A percentile compares a stretch with the other conserved stretches of the same genome.
Evolutionary conservation across 1,284 basidiomycete species (phyloP).

Genomic region (Puccinia polysora): DNA sequence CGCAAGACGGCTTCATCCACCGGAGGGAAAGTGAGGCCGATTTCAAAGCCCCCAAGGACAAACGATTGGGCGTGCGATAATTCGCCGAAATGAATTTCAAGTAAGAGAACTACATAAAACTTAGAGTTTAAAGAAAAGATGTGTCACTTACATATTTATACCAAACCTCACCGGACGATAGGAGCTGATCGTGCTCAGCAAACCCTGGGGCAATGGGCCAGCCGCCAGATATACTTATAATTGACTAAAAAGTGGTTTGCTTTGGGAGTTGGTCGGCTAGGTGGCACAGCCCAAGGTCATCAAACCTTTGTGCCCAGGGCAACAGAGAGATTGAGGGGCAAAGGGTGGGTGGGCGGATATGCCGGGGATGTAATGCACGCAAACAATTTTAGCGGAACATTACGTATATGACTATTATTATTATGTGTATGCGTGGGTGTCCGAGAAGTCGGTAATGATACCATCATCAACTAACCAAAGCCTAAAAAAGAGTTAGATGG

Average conservation of each 20-base stretch:
- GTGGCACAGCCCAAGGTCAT: background rate
- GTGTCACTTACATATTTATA: too few relatives aligned
- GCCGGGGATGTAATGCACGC: constrained; percentile 21
- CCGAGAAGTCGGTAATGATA: constrained; percentile 17
- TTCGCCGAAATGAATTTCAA: too few relatives aligned
- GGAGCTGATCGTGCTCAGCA: too few relatives aligned
- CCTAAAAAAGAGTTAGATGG: constrained; percentile 22
- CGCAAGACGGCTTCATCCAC: too few relatives aligned
- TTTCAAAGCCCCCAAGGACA: too few relatives aligned
- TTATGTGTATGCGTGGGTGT: too few relatives aligned
- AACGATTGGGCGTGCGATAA: too few relatives aligned
- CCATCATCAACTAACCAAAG: constrained; percentile 18
- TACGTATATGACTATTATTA: constrained; percentile 4
- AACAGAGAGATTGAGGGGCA: constrained; percentile 10
- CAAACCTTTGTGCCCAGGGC: background rate
- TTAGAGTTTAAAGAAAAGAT: too few relatives aligned
- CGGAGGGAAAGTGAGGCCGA: too few relatives aligned
- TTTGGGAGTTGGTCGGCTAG: background rate
- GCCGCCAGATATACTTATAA: constrained; percentile 1
- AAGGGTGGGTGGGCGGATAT: background rate
- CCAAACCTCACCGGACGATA: too few relatives aligned
- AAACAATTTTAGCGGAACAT: constrained; percentile 22
- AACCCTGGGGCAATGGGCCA: background rate
- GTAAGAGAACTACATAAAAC: too few relatives aligned
- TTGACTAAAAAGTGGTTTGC: background rate